Evolutionary conservation across 768 basidiomycete genomes (phyloP), one percentile per base, ranked within the genome.

Genomic region (Leucogyrophana mollusca): DNA sequence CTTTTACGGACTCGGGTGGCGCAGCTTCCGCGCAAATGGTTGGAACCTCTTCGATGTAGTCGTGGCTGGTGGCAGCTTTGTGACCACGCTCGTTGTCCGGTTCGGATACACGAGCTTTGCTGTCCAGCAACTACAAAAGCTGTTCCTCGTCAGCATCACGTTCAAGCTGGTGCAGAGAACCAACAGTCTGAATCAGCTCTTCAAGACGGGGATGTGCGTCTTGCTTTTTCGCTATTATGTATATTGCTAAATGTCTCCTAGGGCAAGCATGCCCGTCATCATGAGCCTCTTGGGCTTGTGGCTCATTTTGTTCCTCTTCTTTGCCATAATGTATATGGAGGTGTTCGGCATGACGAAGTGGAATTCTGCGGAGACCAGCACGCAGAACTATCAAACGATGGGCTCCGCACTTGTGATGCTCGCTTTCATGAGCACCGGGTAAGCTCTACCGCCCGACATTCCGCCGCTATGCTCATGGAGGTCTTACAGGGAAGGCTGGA

Each of bases 41-140:
- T 97, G 95, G 94, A 96, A 95, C 60, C 56, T 93, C 1, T 97
- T 94, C 65, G 94, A 97, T 55, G 67, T 94, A 34, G 56, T 90
- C 11, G 84, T 90, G 20, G 83, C 92, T 14, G 71, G 69, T 3
- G 94, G 95, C 5, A 90, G 87, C 55, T 82, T 94, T 56, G 74
- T 83, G 33, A 94, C 94, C 1, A 95, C 90, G 0, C 60, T 94
- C 22, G 69, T 88, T 17, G 81, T 90, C 33, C 77, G 77, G 4
- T 77, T 87, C 56, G 67, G 66, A 17, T 55, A 71, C 2, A 68
- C 65, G 17, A 76, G 76, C 21, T 82, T 82, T 51, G 66, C 61
- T 3, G 70, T 75, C 14, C 71, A 83, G 51, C 86, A 90, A 51
- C 72, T 91, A 1, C 87, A 94, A 57, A 92, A 93, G 66, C 74